Base-by-base conservation (phyloP, 208 protist genomes). In the Porcisia hertigi region DNA sequence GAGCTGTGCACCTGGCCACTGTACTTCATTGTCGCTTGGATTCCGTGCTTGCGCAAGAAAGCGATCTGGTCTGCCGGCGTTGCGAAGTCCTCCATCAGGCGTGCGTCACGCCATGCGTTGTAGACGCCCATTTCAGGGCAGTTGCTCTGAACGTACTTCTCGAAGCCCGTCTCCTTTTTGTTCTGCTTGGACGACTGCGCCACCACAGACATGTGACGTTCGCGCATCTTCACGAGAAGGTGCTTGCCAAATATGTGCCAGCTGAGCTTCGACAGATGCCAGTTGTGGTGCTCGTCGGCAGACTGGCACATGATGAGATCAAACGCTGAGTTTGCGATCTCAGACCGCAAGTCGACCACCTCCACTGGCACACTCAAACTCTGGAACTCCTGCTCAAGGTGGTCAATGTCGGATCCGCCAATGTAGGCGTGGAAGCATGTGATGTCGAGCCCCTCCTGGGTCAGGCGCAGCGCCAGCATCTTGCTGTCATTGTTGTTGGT, bases 341-440 rank as follows among this genome's bases (percentile, higher is more conserved):
- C 88, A 4, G 83, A 89, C 66, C 94, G 94, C 41, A 98, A 84
- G 85, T 98, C 95, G 9, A 98, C 88, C 70, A 98, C 87, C 78
- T 95, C 93, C 18, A 96, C 88, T 23, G 85, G 81, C 55, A 96
- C 95, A 59, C 88, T 89, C 60, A 95, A 69, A 34, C 79, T 76
- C 55, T 87, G 83, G 73, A 97, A 97, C 54, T 86, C 80, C 64
- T 86, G 83, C 82, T 94, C 93, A 62, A 98, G 84, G 71, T 87
- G 76, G 57, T 95, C 88, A 76, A 95, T 95, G 86, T 93, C 84
- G 8, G 66, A 74, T 43, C 95, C 92, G 55, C 92, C 95, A 34
- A 98, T 85, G 80, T 90, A 96, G 59, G 93, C 95, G 79, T 94
- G 90, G 81, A 98, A 98, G 83, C 93, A 96, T 49, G 94, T 95